phyloP scores from a whole-genome alignment of 768 basidiomycete species.

The Ramaria sp. region DNA sequence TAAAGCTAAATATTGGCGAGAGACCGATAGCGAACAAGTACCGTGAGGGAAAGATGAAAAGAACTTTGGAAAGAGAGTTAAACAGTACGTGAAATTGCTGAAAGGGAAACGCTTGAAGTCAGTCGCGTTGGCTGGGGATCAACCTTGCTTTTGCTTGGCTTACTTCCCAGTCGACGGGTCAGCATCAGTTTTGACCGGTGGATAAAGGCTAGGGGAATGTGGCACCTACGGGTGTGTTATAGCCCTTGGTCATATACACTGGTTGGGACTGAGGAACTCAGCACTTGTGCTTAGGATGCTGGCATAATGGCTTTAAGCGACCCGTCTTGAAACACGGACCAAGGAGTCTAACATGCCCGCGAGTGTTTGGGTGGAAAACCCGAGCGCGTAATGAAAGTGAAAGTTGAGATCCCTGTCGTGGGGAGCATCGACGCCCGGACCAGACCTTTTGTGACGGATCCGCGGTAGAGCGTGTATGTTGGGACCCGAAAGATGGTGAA shows the following conservation, averaged over 20 bases:
- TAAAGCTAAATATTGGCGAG: no score
- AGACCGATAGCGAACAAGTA: no score
- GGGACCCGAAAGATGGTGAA: slow-evolving; percentile 88
- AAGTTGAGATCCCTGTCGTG: slow-evolving; percentile 51
- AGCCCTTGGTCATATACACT: no score
- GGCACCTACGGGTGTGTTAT: slow-evolving; percentile 59
- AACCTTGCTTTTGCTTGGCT: slow-evolving; percentile 43
- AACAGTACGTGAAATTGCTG: no score
- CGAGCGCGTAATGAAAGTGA: slow-evolving; percentile 65
- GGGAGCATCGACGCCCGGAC: slow-evolving; percentile 69
- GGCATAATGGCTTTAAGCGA: no score
- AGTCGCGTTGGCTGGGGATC: slow-evolving; percentile 47
- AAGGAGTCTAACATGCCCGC: slow-evolving; percentile 80
- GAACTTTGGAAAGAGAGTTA: no score
- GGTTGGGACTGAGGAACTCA: slow-evolving; percentile 54
- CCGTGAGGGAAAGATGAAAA: no score
- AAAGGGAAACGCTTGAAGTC: slow-evolving; percentile 71
- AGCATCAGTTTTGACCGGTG: slow-evolving; percentile 54
- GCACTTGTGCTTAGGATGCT: no score
- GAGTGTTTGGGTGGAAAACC: no score
- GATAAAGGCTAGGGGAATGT: slow-evolving; percentile 52
- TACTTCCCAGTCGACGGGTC: slow-evolving; percentile 49
- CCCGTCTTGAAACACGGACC: no score
- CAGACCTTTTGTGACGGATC: slow-evolving; percentile 63
- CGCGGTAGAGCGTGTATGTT: slow-evolving; percentile 77